Evolutionary conservation across 1,139 yeast genomes (phyloP), one percentile per base, ranked within the genome.

Genomic region (Lodderomyces parapsilosis): DNA sequence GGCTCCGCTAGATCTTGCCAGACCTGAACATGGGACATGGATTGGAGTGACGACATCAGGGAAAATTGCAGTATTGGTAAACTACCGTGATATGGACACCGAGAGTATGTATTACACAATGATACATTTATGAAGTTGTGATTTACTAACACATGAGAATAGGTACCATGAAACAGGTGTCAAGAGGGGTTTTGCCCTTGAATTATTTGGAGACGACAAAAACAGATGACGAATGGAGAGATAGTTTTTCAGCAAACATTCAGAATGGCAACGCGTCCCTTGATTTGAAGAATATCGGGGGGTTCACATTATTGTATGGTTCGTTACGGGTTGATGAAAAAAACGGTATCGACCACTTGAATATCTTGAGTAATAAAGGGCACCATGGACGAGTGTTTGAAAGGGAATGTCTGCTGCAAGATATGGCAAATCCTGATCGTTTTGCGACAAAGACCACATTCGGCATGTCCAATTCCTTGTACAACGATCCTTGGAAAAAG

Each of bases 11-110:
- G 99, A 93, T 60, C 59, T 86, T 52, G 90, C 84, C 1, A 66
- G 93, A 41, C 65, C 70, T 0, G 91, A 82, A 49, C 89, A 81
- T 53, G 98, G 99, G 0, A 87, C 97, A 0, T 93, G 99, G 99
- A 79, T 89, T 2, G 97, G 96, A 0, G 76, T 86, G 2, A 76
- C 81, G 38, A 68, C 68, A 25, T 60, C 58, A 2, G 94, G 94
- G 0, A 74, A 78, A 45, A 49, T 91, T 2, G 87, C 96, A 0
- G 86, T 86, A 2, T 69, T 93, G 36, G 81, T 93, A 17, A 93
- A 93, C 59, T 83, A 78, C 55, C 68, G 88, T 57, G 83, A 78
- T 56, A 49, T 53, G 2, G 62, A 59, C 32, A 46, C 50, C 17
- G 43, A 45, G 20, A 45, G 65, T 62, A 56, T 45, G 66, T 62